Conservation (phyloP, 768 basidiomycete genomes). For the Tulasnella sp. region DNA sequence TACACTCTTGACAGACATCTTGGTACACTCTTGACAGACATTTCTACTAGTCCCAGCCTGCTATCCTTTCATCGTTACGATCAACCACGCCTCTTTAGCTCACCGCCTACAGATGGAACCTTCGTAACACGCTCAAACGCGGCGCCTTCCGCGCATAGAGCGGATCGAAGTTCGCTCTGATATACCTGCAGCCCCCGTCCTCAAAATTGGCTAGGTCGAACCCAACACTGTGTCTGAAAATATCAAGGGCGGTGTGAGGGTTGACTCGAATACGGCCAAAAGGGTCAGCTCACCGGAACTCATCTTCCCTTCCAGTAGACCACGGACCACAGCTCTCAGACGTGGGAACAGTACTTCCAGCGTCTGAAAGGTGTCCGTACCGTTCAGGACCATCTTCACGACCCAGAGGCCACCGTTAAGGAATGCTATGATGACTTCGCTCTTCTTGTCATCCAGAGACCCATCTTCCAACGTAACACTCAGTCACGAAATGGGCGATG, state of each 20-base stretch:
- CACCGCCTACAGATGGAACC: background rate
- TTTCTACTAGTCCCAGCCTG: no score
- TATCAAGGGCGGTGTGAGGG: no score
- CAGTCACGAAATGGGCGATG: constrained; percentile 7
- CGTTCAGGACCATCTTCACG: constrained; percentile 14
- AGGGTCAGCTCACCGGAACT: constrained; percentile 24
- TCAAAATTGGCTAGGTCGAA: no score
- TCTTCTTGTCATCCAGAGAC: constrained; percentile 7
- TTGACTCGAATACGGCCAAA: no score
- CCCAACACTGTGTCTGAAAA: no score
- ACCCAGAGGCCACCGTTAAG: constrained; percentile 23
- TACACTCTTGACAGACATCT: no score
- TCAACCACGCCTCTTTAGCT: background rate
- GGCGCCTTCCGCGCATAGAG: background rate
- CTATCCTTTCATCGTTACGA: no score
- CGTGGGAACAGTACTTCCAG: constrained; percentile 18
- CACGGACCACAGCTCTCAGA: constrained; percentile 20
- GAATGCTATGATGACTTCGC: constrained; percentile 11
- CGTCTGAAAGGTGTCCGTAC: constrained; percentile 20
- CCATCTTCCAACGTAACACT: constrained; percentile 24
- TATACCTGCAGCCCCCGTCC: background rate
- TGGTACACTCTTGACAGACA: no score
- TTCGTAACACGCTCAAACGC: background rate
- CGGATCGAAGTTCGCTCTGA: background rate
- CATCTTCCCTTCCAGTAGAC: constrained; percentile 22